Evolutionary conservation across 371 early-diverging fungal genomes (phyloP), one percentile per base, ranked within the genome.

Genomic region (Racocetra persica): DNA sequence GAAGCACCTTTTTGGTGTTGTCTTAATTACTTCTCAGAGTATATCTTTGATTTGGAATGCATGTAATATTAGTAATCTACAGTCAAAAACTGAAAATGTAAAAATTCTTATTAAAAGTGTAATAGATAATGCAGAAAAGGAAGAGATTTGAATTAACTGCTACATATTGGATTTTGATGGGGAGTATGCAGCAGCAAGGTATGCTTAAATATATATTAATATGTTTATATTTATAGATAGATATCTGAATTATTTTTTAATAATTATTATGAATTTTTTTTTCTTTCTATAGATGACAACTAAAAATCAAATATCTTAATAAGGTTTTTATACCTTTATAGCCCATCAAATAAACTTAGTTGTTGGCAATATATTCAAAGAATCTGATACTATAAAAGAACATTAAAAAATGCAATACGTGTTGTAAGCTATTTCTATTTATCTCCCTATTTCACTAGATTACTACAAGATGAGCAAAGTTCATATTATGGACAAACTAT

Each of bases 291-390:
- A 74, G 22, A 36, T 3, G 38, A 32, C 18, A 59, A 57, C 36
- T 74, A 59, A 24, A 60, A 59, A 57, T 36, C 6, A 59, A 55
- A 59, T 74, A 59, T 74, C 41, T 13, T 18, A 59, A 57, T 55
- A 74, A 71, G 38, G 75, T 74, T 59, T 74, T 74, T 38, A 55
- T 59, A 55, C 41, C 59, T 32, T 74, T 59, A 74, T 74, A 55
- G 22, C 75, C 16, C 60, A 74, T 59, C 60, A 74, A 74, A 32
- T 74, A 4, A 74, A 74, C n/a, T 74, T 74, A 51, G 26, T 71
- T 71, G 8, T 71, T 26, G 52, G 49, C 10, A 22, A 71, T 45
- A 71, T 52, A 38, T 71, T 71, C 52, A 71, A 74, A 59, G 74
- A 74, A 59, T 74, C 59, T 18, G 38, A 57, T 57, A 11, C 0